Percentiles rank a stretch among this genome's conserved stretches.
Conservation (phyloP, 2,329 filamentous ascomycete species). For the Ilyonectria robusta region DNA sequence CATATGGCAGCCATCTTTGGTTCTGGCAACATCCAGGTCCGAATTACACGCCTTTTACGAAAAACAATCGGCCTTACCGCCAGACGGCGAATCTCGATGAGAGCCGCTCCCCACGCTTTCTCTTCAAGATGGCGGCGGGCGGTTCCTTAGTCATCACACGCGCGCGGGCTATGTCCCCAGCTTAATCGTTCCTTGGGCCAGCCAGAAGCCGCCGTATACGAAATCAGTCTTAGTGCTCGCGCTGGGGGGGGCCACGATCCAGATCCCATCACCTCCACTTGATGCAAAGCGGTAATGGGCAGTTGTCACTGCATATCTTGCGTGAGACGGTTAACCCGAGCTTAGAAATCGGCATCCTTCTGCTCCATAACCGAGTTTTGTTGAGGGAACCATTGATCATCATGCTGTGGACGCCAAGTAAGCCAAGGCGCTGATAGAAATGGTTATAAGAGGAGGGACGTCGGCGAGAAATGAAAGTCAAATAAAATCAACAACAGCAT, state of each 20-base stretch:
- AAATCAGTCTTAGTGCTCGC: background rate
- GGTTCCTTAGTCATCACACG: conserved; percentile 32
- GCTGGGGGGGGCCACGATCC: background rate
- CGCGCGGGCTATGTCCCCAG: conserved; percentile 12
- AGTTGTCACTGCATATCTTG: background rate
- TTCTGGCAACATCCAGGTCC: background rate
- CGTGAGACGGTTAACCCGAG: background rate
- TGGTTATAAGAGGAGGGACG: conserved; percentile 1
- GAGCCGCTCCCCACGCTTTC: background rate
- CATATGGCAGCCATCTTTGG: background rate
- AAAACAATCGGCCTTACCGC: background rate
- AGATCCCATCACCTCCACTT: background rate
- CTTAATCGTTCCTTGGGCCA: background rate
- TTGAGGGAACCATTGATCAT: background rate
- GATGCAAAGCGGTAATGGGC: background rate
- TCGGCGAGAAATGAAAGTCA: background rate
- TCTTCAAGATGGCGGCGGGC: background rate
- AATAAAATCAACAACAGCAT: conserved; percentile 4
- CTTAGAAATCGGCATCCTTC: background rate
- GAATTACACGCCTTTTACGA: background rate
- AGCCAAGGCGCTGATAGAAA: background rate
- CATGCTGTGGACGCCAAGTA: background rate
- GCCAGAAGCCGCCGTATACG: background rate
- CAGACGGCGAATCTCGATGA: background rate
- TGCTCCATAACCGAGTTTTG: background rate